Evolutionary conservation across 1,284 basidiomycete genomes (phyloP).

Genomic region (Bondarzewia mesenterica): DNA sequence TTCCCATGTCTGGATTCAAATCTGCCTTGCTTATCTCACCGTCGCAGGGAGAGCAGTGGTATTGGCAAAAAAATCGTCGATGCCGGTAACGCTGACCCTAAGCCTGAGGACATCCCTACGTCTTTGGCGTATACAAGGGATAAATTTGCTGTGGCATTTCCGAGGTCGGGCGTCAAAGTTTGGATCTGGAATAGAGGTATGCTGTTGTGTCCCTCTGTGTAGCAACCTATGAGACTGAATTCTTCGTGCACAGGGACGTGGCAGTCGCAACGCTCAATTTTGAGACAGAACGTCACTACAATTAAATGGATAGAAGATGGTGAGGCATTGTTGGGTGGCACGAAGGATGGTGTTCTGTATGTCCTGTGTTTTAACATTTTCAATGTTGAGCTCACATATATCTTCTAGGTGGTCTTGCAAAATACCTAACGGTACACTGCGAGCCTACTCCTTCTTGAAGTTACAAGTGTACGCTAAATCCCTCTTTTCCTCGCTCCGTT

Average conservation of each 20-base stretch:
- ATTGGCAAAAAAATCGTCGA: conserved; percentile 46
- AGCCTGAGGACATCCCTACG: conserved; percentile 29
- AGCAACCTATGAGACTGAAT: background rate
- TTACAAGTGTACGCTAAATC: conserved; percentile 36
- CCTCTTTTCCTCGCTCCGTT: no score
- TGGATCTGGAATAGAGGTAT: conserved; percentile 54
- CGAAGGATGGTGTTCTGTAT: conserved; percentile 58
- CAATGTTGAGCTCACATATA: conserved; percentile 2
- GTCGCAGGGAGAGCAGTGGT: conserved; percentile 39
- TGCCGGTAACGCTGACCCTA: conserved; percentile 28
- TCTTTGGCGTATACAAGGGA: conserved; percentile 49
- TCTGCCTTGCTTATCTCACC: background rate
- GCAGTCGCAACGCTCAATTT: conserved; percentile 50
- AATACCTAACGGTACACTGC: conserved; percentile 53
- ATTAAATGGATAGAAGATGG: conserved; percentile 56
- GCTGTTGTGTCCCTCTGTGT: conserved; percentile 3
- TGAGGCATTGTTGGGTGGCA: conserved; percentile 54
- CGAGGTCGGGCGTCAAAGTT: conserved; percentile 48
- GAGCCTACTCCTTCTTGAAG: conserved; percentile 46
- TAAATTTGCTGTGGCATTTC: conserved; percentile 54
- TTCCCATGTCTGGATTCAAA: background rate
- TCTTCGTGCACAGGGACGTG: conserved; percentile 36
- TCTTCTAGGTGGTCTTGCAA: conserved; percentile 50
- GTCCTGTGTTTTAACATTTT: conserved; percentile 18
- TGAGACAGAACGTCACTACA: conserved; percentile 50